Evolutionary conservation across 2,329 filamentous ascomycete genomes (phyloP), one percentile per base, ranked within the genome.

Genomic region (Daldinia eschscholtzii): DNA sequence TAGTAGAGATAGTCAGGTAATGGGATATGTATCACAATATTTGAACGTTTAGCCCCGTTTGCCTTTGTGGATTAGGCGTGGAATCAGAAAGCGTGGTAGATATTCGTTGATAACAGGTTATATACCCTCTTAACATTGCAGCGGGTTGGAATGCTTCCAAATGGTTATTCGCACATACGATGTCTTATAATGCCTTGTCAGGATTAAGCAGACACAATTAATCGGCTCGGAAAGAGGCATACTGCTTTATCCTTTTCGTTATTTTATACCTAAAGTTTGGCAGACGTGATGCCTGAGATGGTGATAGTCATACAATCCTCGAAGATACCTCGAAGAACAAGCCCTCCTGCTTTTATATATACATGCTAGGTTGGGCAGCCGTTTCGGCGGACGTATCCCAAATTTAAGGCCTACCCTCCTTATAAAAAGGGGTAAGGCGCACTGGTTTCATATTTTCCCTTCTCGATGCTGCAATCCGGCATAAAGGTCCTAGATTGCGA

Each of bases 301-400:
- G 30, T 28, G 13, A 13, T 57, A 30, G 20, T 61, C n/a, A 53
- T 64, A 57, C 37, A 57, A 44, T 41, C 50, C 61, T 57, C 56
- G 53, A 57, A 28, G 7, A 23, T 18, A 10, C 26, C 23, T 62
- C 58, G 57, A 68, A 62, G 62, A 59, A 12, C 46, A 13, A 30
- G 35, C 20, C 61, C 7, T 35, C 12, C 35, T 20, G 37, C 37
- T 57, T 48, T 18, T 6, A 67, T 67, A 64, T 64, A 48, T 48
- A 59, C 30, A 59, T 7, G 30, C 5, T 55, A n/a, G 59, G 23
- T 39, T 42, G 42, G 50, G 37, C 26, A 52, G n/a, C 50, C 15
- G 33, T 30, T 23, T 56, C 30, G 57, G 42, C 52, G 26, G 33
- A 52, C 26, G 30, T 28, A 35, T 46, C 20, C 18, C n/a, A 35